Evolutionary conservation across 805 yeast species (phyloP).

Genomic region (Pichia ethanolica): DNA sequence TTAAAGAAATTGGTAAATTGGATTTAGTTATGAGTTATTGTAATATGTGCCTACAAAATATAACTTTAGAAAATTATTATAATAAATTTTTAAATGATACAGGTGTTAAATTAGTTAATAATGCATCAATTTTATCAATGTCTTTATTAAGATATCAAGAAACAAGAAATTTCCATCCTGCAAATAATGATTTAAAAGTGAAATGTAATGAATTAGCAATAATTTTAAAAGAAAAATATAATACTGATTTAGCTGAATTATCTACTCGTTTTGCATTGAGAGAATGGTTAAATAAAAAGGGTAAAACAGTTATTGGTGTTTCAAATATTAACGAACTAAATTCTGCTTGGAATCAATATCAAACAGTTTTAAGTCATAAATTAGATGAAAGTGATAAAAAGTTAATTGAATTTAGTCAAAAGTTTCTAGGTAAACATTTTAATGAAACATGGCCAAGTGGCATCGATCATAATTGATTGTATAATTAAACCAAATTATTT

Average conservation of each 20-base stretch:
- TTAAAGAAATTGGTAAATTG: constrained; percentile 47
- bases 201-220: constrained; percentile 42
- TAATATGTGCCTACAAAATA: constrained; percentile 77
- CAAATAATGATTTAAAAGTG: constrained; percentile 45
- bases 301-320: constrained; percentile 73
- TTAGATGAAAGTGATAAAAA: constrained; percentile 36
- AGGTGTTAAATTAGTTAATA: constrained; percentile 51
- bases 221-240: constrained; percentile 29
- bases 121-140: constrained; percentile 87
- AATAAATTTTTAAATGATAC: constrained; percentile 45
- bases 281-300: constrained; percentile 43
- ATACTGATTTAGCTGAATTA: constrained; percentile 69
- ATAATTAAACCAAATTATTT: no score
- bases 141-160: constrained; percentile 62
- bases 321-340: constrained; percentile 57
- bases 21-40: constrained; percentile 77
- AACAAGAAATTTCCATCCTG: constrained; percentile 80
- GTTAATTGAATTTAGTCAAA: constrained; percentile 36
- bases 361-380: constrained; percentile 34
- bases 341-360: constrained; percentile 52
- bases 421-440: constrained; percentile 42
- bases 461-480: constrained; percentile 14
- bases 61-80: constrained; percentile 38
- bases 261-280: constrained; percentile 71
- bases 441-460: constrained; percentile 60